These are phyloP conservation scores for Magnaporthales sp. DNA, from an alignment of 2,329 filamentous ascomycete genomes.

Conservation along the genomic window DNA sequence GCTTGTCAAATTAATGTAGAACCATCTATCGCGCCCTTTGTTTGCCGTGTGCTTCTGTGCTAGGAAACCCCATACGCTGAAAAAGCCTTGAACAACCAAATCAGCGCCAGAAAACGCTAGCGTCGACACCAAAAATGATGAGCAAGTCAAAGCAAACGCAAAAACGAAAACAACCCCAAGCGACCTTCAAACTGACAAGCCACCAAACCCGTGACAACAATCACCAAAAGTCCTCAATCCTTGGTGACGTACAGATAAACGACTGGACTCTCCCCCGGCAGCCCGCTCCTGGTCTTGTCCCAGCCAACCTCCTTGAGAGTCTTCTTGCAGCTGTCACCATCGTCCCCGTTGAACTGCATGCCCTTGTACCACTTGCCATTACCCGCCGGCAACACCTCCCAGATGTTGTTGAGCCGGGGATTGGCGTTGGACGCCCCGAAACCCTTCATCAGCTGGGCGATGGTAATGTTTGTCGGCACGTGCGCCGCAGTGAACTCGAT, in stretches of 20 bases:
- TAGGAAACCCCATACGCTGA: not conserved
- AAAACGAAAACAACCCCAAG: not conserved
- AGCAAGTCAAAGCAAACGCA: not conserved
- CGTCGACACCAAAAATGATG: not conserved
- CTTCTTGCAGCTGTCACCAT: slow-evolving; percentile 37
- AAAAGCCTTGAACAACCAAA: not conserved
- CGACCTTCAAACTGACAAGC: not conserved
- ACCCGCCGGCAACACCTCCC: slow-evolving; percentile 45
- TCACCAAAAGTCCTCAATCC: slow-evolving; percentile 23
- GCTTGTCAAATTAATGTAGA: not conserved
- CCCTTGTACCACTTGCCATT: slow-evolving; percentile 53
- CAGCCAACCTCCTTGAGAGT: slow-evolving; percentile 50
- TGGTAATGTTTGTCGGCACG: slow-evolving; percentile 41
- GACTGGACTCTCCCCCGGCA: slow-evolving; percentile 38
- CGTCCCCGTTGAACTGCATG: slow-evolving; percentile 38
- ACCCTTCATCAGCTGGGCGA: slow-evolving; percentile 48
- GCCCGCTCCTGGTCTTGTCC: slow-evolving; percentile 40
- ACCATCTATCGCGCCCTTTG: not conserved
- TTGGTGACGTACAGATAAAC: slow-evolving; percentile 55
- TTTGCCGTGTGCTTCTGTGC: not conserved
- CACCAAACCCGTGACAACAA: not conserved
- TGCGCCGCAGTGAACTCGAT: slow-evolving; percentile 40
- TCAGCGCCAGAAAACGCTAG: not conserved
- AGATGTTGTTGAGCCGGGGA: slow-evolving; percentile 45
- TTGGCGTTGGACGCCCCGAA: slow-evolving; percentile 46